Base-by-base conservation (phyloP, 2,329 filamentous ascomycete species). In the Ophiognomonia clavigignenti-juglandacearum region DNA sequence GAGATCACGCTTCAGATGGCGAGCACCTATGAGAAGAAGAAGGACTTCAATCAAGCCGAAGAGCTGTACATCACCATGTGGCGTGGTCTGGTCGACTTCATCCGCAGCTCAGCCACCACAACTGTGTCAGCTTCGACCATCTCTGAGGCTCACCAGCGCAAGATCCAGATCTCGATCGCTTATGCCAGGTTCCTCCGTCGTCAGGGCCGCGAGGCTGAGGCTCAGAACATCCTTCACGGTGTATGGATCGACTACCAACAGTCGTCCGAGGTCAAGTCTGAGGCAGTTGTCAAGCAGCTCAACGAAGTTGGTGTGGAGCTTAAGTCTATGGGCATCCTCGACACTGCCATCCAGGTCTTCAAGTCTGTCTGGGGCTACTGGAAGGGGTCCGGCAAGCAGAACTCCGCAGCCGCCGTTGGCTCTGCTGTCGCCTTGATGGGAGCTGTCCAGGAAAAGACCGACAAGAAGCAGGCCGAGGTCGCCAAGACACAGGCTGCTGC, bases 1-100 rank as follows among this genome's bases (percentile, higher is more conserved):
- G 50, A 52, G 39, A 46, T 46, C 11, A 52, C 50, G 26, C 50
- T 52, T 22, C 42, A 46, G 19, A 52, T 52, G 50, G 50, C 50
- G 4, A 46, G 48, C 14, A 52, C 50, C 27, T 52, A 49, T 18
- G 50, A 52, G 46, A 48, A 49, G 46, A 52, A 50, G 52, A 52
- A 52, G 31, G 48, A 57, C 27, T 45, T 45, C 18, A 43, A 51
- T 18, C 48, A 47, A 20, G 53, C 54, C 22, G 55, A 57, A 43
- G 54, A 57, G 45, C 45, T 53, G 13, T 57, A 55, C 43, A 50
- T 57, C 37, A 52, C 51, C 14, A 45, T 56, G n/a, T 57, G 55
- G 56, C 51, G 53, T 19, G 45, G 53, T 11, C 43, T 58, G 42
- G 51, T 53, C 10, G 46, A 51, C 23, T 50, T 55, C 46, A 55